These are phyloP conservation scores for Thelonectria olida DNA, from an alignment of 2,329 filamentous ascomycete species.

Conservation along the genomic window DNA sequence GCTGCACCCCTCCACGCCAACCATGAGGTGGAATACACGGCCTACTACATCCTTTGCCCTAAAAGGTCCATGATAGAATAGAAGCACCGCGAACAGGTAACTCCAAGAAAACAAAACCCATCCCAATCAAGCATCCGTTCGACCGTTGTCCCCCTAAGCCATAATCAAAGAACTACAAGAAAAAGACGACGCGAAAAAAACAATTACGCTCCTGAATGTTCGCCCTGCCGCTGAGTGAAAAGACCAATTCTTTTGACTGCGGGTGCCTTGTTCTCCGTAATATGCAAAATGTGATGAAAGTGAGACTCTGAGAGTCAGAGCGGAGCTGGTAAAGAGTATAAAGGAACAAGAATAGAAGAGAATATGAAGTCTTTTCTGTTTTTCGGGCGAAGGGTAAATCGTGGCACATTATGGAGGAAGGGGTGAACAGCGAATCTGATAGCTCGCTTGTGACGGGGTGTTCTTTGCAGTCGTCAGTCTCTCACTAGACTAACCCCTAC, in stretches of 20 bases:
- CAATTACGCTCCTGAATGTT: not conserved
- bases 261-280: slow-evolving; percentile 3
- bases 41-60: not conserved
- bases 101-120: slow-evolving; percentile 3
- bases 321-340: not conserved
- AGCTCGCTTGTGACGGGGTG: not conserved
- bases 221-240: not conserved
- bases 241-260: not conserved
- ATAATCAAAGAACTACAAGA: not conserved
- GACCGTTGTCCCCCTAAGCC: slow-evolving; percentile 2
- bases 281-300: slow-evolving; percentile 11
- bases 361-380: not conserved
- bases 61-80: not conserved
- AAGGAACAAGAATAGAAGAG: not conserved
- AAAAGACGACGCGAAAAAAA: not conserved
- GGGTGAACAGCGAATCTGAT: not conserved
- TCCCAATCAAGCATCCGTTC: not conserved
- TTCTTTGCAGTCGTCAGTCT: not conserved
- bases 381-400: slow-evolving; percentile 6
- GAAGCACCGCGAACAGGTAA: not conserved
- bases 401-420: slow-evolving; percentile 4
- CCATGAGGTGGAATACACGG: not conserved
- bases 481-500: not conserved
- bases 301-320: not conserved
- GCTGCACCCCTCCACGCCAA: not conserved